Conservation (phyloP, 495 filamentous ascomycete species). For the Xylaria acuta region DNA sequence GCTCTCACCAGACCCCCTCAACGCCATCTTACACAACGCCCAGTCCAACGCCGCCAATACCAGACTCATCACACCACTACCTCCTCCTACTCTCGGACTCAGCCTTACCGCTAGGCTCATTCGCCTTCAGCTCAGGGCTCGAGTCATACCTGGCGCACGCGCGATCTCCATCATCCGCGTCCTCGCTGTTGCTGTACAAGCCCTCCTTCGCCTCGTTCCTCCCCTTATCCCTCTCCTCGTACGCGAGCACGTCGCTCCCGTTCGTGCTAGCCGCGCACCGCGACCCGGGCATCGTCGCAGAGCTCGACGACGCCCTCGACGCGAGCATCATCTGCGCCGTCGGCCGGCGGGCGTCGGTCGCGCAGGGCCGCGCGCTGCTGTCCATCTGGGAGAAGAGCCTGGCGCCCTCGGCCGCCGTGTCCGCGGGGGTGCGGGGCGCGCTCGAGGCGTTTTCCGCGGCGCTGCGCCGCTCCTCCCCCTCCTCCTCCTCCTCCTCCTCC, state of each 20-base stretch:
- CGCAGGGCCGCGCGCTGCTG: conserved; percentile 85
- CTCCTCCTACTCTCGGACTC: conserved; percentile 95
- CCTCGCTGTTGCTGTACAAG: conserved; percentile 25
- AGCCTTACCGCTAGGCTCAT: conserved; percentile 92
- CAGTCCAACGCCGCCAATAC: conserved; percentile 37
- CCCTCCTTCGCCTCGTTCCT: conserved; percentile 76
- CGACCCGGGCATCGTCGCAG: conserved; percentile 60
- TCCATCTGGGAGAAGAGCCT: conserved; percentile 88
- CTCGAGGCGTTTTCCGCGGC: conserved; percentile 46
- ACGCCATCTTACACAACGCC: conserved; percentile 17
- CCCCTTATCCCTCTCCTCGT: conserved; percentile 74
- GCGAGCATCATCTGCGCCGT: conserved; percentile 87
- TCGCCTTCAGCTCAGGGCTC: conserved; percentile 93
- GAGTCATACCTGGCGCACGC: conserved; percentile 93
- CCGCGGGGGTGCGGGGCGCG: conserved; percentile 30
- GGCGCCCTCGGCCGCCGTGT: conserved; percentile 29
- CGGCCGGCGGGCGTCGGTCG: conserved; percentile 79
- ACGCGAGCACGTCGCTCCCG: conserved; percentile 81
- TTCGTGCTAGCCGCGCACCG: conserved; percentile 81
- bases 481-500: too few relatives aligned
- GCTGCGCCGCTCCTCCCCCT: conserved; percentile 37
- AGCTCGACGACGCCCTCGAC: conserved; percentile 84
- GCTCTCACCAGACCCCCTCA: neutral
- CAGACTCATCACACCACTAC: conserved; percentile 60
- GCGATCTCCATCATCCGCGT: conserved; percentile 40